Conservation (phyloP, 2,329 filamentous ascomycete genomes). For the Tolypocladium cylindrosporum region DNA sequence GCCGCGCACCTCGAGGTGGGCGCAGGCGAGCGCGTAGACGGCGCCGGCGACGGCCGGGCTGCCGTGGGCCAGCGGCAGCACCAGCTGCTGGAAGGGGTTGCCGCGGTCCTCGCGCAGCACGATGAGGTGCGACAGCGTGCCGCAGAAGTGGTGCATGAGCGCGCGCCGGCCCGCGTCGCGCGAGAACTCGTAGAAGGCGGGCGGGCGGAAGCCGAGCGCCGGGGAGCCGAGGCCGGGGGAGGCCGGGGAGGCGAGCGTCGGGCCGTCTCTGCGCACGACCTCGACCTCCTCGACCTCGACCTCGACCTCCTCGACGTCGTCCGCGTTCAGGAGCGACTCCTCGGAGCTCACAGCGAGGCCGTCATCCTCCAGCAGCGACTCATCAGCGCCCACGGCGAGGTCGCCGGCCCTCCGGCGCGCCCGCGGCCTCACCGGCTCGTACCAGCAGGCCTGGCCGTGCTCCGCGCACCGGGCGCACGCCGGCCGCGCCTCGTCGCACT, state of each 20-base stretch:
- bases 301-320: not conserved
- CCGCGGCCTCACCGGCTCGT: slow-evolving; percentile 35
- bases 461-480: slow-evolving; percentile 41
- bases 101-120: slow-evolving; percentile 53
- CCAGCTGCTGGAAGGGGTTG: slow-evolving; percentile 53
- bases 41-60: slow-evolving; percentile 64
- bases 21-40: slow-evolving; percentile 73
- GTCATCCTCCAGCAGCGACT: too few species aligned
- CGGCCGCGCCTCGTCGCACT: slow-evolving; percentile 44
- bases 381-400: not conserved
- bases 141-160: slow-evolving; percentile 53
- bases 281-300: not conserved
- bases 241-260: slow-evolving; percentile 9
- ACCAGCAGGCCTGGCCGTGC: slow-evolving; percentile 36
- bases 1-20: slow-evolving; percentile 64
- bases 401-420: slow-evolving; percentile 24
- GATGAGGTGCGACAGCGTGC: slow-evolving; percentile 53
- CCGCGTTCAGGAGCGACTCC: too few species aligned
- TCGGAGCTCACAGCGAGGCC: not conserved
- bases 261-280: not conserved
- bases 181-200: slow-evolving; percentile 48
- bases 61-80: slow-evolving; percentile 46
- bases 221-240: slow-evolving; percentile 15
- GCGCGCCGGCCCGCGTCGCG: slow-evolving; percentile 41
- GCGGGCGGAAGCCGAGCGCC: slow-evolving; percentile 39